Conservation (phyloP, 208 protist species). For the Wallacemonas collosoma region DNA sequence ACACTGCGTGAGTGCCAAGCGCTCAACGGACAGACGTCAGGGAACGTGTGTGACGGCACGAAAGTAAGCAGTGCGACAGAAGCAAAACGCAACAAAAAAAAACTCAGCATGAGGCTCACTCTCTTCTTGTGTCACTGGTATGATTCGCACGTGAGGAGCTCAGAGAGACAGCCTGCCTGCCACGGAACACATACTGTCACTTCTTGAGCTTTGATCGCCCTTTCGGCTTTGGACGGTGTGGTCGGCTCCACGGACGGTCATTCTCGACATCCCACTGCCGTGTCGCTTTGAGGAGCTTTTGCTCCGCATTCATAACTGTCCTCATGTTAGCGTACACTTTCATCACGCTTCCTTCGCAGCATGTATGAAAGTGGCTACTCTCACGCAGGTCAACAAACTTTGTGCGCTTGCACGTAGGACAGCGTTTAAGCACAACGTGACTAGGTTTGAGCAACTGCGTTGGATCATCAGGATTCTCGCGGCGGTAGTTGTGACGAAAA, state of each 20-base stretch:
- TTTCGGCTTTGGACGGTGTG: conserved; percentile 83
- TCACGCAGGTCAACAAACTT: conserved; percentile 61
- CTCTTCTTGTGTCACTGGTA: no score
- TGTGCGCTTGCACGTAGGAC: conserved; percentile 72
- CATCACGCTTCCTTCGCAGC: conserved; percentile 82
- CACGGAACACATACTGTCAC: conserved; percentile 18
- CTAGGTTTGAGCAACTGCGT: conserved; percentile 69
- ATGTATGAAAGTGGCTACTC: conserved; percentile 80
- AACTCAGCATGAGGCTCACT: no score
- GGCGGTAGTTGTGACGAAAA: conserved; percentile 52
- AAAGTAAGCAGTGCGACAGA: no score
- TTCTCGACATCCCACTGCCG: conserved; percentile 86
- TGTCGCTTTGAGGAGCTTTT: conserved; percentile 48
- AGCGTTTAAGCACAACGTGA: conserved; percentile 83
- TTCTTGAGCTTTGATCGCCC: conserved; percentile 90
- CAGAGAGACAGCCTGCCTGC: no score
- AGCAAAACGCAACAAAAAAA: no score
- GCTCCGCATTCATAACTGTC: conserved; percentile 80
- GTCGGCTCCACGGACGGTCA: conserved; percentile 75
- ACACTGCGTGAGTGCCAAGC: no score
- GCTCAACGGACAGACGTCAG: no score
- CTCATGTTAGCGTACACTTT: conserved; percentile 76
- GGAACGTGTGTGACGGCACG: no score
- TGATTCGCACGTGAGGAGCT: no score
- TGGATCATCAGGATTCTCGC: conserved; percentile 79